A percentile compares a stretch with the other conserved stretches of the same genome.
phyloP scores from a whole-genome alignment of 225 moss, liverwort and hornwort species.

The Physcomitrellopsis africana region DNA sequence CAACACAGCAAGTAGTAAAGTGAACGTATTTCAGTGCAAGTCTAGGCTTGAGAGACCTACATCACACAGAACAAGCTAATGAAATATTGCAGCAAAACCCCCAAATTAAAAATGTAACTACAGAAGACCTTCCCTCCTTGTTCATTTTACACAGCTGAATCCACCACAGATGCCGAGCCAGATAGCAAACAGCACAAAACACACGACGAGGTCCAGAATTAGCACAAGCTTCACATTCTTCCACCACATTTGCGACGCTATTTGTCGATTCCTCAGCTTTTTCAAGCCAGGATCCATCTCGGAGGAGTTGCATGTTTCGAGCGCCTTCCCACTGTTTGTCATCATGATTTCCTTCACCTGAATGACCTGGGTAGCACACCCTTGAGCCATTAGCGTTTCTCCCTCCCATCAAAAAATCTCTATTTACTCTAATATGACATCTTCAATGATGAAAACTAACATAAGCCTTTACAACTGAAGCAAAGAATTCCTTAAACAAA shows the following conservation, averaged over 20 bases:
- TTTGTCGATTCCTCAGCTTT: slow-evolving; percentile 21
- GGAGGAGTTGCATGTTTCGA: slow-evolving; percentile 34
- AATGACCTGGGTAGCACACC: slow-evolving; percentile 35
- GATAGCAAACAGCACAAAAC: slow-evolving; percentile 50
- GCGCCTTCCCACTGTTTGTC: slow-evolving; percentile 41
- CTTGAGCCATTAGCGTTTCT: slow-evolving; percentile 23
- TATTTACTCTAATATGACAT: too few species aligned
- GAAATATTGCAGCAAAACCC: slow-evolving; percentile 16
- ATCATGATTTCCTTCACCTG: slow-evolving; percentile 63
- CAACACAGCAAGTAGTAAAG: background rate
- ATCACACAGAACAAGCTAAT: slow-evolving; percentile 16
- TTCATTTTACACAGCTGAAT: slow-evolving; percentile 48
- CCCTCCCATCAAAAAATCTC: too few species aligned
- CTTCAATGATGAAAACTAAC: too few species aligned
- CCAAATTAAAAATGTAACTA: slow-evolving; percentile 10
- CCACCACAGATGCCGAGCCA: slow-evolving; percentile 64
- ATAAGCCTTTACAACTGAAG: too few species aligned
- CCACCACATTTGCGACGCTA: slow-evolving; percentile 57
- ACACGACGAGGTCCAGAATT: slow-evolving; percentile 52
- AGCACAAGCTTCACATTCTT: slow-evolving; percentile 58
- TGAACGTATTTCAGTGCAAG: background rate
- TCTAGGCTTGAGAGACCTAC: background rate
- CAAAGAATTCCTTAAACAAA: background rate
- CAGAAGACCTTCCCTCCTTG: slow-evolving; percentile 2
- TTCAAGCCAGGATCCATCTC: slow-evolving; percentile 28